Evolutionary conservation across 306 rosid genomes (phyloP).

Genomic region (Comarum palustre): DNA sequence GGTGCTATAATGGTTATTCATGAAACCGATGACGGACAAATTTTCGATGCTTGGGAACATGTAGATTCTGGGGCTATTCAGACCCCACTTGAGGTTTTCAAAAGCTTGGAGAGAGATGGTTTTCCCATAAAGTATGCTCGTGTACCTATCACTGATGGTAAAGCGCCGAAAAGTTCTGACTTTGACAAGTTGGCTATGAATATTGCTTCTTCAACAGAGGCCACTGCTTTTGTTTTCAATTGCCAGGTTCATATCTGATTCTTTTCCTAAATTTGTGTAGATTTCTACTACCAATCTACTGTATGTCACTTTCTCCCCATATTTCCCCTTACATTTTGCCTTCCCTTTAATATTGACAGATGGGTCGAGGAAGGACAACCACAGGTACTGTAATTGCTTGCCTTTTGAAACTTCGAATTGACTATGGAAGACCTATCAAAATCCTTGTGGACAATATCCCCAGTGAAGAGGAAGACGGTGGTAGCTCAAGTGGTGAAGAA

Average conservation of each 20-base stretch:
- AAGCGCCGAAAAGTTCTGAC: constrained; percentile 92
- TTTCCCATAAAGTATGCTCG: constrained; percentile 90
- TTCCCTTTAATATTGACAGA: constrained; percentile 42
- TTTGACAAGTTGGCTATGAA: constrained; percentile 65
- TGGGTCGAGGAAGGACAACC: constrained; percentile 95
- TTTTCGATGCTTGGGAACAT: constrained; percentile 84
- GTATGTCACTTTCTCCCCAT: not conserved
- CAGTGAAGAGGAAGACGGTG: constrained; percentile 52
- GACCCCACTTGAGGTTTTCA: constrained; percentile 88
- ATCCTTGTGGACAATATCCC: constrained; percentile 47
- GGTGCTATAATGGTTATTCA: constrained; percentile 91
- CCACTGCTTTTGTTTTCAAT: constrained; percentile 81
- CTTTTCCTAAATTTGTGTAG: constrained; percentile 7
- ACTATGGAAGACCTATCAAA: constrained; percentile 77
- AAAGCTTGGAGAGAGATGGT: constrained; percentile 65
- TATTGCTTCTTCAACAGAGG: constrained; percentile 73
- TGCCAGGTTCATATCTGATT: constrained; percentile 60
- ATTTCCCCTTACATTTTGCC: constrained; percentile 10
- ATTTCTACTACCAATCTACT: not conserved
- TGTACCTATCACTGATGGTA: constrained; percentile 89
- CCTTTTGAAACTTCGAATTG: constrained; percentile 79
- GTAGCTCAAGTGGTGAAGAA: constrained; percentile 73
- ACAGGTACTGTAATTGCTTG: constrained; percentile 94
- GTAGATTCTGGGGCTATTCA: constrained; percentile 62
- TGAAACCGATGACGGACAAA: constrained; percentile 76